phyloP scores from a whole-genome alignment of 2,329 filamentous ascomycete genomes.

The Ceratocystis smalleyi region DNA sequence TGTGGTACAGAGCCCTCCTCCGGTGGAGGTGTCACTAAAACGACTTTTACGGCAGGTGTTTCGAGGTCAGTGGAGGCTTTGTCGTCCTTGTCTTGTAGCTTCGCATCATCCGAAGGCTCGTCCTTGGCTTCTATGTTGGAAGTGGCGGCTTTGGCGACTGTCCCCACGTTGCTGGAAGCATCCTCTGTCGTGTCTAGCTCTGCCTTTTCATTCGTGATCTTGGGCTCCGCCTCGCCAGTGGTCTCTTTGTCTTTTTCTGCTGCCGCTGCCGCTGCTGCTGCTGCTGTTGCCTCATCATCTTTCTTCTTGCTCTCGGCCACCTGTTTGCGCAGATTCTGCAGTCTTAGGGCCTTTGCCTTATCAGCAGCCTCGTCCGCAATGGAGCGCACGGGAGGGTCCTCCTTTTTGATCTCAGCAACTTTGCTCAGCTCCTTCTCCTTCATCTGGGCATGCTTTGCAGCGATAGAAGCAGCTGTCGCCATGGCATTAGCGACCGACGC shows the following conservation, averaged over 20 bases:
- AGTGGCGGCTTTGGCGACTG: not conserved
- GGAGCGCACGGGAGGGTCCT: conserved; percentile 33
- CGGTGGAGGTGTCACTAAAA: conserved; percentile 7
- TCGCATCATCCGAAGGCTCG: conserved; percentile 13
- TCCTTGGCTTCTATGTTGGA: conserved; percentile 3
- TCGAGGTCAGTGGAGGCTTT: not conserved
- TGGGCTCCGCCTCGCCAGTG: conserved; percentile 22
- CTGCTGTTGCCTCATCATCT: conserved; percentile 15
- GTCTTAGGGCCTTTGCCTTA: conserved; percentile 45
- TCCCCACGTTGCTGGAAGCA: not conserved
- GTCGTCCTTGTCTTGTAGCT: not conserved
- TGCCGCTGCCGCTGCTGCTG: conserved; percentile 13
- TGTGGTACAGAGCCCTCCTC: conserved; percentile 4
- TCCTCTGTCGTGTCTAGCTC: conserved; percentile 19
- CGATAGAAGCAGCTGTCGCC: conserved; percentile 19
- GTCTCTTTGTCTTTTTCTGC: conserved; percentile 14
- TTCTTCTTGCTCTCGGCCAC: conserved; percentile 31
- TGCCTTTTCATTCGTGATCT: conserved; percentile 21
- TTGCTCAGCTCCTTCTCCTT: conserved; percentile 15
- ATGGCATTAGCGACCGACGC: conserved; percentile 19
- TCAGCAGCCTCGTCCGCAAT: conserved; percentile 50
- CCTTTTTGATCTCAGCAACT: conserved; percentile 18
- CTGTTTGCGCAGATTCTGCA: conserved; percentile 39
- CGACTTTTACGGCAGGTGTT: not conserved
- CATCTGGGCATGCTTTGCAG: conserved; percentile 16